A percentile compares a stretch with the other conserved stretches of the same genome.
These are phyloP conservation scores for Calocera viscosa DNA, from an alignment of 768 basidiomycete species.

Conservation along the genomic window DNA sequence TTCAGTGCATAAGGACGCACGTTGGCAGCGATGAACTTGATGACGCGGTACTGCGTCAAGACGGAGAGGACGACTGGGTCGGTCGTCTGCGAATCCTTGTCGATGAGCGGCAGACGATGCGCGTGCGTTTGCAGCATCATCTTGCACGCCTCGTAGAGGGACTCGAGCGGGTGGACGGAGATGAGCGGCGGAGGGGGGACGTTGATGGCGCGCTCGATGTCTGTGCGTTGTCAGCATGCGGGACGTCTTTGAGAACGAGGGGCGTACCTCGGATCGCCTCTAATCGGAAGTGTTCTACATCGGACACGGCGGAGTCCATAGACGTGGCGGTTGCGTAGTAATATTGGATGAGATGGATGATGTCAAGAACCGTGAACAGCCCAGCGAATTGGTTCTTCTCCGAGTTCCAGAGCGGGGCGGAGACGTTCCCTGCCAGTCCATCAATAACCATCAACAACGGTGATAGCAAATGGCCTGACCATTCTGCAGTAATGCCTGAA, in stretches of 20 bases:
- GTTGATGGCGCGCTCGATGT: slow-evolving; percentile 83
- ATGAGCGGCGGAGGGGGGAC: slow-evolving; percentile 87
- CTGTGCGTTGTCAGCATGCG: no score
- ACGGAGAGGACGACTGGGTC: slow-evolving; percentile 94
- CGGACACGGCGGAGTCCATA: slow-evolving; percentile 71
- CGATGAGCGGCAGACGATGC: slow-evolving; percentile 83
- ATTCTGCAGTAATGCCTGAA: slow-evolving; percentile 67
- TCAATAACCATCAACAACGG: no score
- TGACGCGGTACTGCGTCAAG: slow-evolving; percentile 89
- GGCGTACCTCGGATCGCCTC: slow-evolving; percentile 73
- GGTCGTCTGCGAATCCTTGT: slow-evolving; percentile 82
- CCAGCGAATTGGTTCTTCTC: slow-evolving; percentile 85
- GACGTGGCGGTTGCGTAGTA: slow-evolving; percentile 79
- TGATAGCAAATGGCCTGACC: slow-evolving; percentile 26
- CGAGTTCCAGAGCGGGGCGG: slow-evolving; percentile 96
- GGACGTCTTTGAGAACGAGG: no score
- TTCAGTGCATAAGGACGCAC: slow-evolving; percentile 36
- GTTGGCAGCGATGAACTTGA: slow-evolving; percentile 97
- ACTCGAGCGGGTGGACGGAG: slow-evolving; percentile 73
- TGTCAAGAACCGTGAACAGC: slow-evolving; percentile 98
- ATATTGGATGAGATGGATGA: slow-evolving; percentile 98
- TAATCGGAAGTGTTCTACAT: slow-evolving; percentile 85
- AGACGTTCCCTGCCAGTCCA: slow-evolving; percentile 97
- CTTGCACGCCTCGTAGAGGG: slow-evolving; percentile 81
- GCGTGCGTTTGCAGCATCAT: slow-evolving; percentile 91